Evolutionary conservation across 441 rosid genomes (phyloP).

Genomic region (Gossypium laxum): DNA sequence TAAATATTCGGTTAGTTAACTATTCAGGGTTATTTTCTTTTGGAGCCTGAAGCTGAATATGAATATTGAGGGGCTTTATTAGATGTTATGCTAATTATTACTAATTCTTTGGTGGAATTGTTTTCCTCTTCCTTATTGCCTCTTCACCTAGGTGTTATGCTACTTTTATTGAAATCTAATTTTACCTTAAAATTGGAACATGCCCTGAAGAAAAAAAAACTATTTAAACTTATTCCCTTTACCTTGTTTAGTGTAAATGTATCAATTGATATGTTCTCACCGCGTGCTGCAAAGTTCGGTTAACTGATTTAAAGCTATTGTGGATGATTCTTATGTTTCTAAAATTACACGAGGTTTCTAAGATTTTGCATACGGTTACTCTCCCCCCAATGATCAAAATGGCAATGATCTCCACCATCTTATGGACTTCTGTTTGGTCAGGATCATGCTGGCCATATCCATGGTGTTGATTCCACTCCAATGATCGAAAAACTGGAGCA

Average conservation of each 20-base stretch:
- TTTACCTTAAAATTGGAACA: neutral
- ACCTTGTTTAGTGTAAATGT: neutral
- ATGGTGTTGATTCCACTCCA: conserved; percentile 72
- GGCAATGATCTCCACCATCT: neutral
- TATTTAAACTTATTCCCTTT: neutral
- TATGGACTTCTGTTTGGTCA: conserved; percentile 23
- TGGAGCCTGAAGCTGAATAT: neutral
- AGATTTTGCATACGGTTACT: neutral
- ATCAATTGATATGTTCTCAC: neutral
- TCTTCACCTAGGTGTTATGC: neutral
- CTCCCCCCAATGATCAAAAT: too few species aligned
- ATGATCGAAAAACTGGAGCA: conserved; percentile 89
- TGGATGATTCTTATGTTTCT: neutral
- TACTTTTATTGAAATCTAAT: neutral
- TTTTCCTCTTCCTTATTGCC: neutral
- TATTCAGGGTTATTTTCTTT: neutral
- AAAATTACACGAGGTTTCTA: neutral
- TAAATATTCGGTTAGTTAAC: neutral
- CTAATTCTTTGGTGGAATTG: neutral
- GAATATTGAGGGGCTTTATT: neutral
- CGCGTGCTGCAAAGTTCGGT: neutral
- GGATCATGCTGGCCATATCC: conserved; percentile 98
- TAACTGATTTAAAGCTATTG: neutral
- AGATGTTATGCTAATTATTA: neutral
- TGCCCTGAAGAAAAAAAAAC: neutral